These are phyloP conservation scores for Syzygium syzygioides DNA, from an alignment of 441 rosid species.

Conservation along the genomic window DNA sequence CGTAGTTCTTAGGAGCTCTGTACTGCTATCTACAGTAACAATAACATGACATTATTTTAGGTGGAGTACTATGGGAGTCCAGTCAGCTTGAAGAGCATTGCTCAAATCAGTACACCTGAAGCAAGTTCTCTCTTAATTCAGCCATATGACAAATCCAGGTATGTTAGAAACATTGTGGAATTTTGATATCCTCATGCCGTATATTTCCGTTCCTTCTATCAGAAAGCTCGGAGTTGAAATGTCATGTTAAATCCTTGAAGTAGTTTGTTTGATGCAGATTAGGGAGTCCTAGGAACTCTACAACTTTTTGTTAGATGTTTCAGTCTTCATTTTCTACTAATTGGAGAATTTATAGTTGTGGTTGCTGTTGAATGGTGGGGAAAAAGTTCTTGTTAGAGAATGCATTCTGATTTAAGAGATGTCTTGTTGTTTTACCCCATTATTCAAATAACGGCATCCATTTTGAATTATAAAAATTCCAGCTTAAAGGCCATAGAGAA, in stretches of 20 bases:
- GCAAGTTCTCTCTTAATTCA: slow-evolving; percentile 80
- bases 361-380: background rate
- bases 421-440: background rate
- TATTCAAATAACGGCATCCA: background rate
- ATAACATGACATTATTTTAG: slow-evolving; percentile 24
- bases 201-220: background rate
- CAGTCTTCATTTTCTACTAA: background rate
- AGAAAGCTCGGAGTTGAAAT: background rate
- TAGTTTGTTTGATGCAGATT: background rate
- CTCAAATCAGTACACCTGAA: slow-evolving; percentile 90
- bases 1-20: background rate
- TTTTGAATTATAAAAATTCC: slow-evolving; percentile 2
- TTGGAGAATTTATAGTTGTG: background rate
- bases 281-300: background rate
- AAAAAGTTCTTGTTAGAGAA: background rate
- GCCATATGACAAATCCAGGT: slow-evolving; percentile 96
- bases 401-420: background rate
- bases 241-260: background rate
- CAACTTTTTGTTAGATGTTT: background rate
- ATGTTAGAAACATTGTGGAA: background rate
- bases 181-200: background rate
- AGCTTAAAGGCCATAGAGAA: slow-evolving; percentile 89
- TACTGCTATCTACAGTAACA: slow-evolving; percentile 2
- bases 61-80: slow-evolving; percentile 96
- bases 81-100: slow-evolving; percentile 82